Conservation (phyloP, 805 yeast species). For the Kuraishia hungarica region DNA sequence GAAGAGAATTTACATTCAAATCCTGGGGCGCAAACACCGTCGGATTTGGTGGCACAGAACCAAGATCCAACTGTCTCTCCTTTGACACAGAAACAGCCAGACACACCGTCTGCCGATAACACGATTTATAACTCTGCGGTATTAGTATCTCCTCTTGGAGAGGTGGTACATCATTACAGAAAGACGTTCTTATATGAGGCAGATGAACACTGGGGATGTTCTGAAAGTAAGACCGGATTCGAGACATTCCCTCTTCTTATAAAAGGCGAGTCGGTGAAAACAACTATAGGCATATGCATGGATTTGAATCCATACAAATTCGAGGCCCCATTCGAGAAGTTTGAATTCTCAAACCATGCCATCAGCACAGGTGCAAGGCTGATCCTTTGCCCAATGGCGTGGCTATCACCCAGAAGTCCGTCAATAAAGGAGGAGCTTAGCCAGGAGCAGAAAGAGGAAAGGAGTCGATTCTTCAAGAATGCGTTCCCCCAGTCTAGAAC, state of each 20-base stretch:
- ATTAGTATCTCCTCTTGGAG: constrained; percentile 52
- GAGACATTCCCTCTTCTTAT: constrained; percentile 35
- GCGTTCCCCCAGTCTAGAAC: background rate
- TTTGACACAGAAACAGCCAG: background rate
- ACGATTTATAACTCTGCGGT: constrained; percentile 64
- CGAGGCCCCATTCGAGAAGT: constrained; percentile 65
- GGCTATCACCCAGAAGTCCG: constrained; percentile 54
- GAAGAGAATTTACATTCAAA: background rate
- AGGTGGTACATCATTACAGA: constrained; percentile 55
- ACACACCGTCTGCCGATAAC: background rate
- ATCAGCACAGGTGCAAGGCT: constrained; percentile 38
- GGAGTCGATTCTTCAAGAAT: background rate
- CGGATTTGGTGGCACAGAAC: background rate
- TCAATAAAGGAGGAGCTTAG: constrained; percentile 20
- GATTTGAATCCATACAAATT: constrained; percentile 85
- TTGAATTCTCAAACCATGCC: constrained; percentile 60
- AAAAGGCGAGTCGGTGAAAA: constrained; percentile 20
- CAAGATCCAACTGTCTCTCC: constrained; percentile 3
- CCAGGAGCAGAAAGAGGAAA: constrained; percentile 10
- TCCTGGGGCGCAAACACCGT: too few relatives aligned
- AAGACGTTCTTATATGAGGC: constrained; percentile 72
- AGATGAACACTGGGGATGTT: constrained; percentile 75
- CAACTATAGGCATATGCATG: constrained; percentile 87
- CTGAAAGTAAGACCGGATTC: constrained; percentile 59
- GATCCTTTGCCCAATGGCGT: constrained; percentile 77